Conservation (phyloP, 169 alveolate genomes). For the Plasmodium yoelii region DNA sequence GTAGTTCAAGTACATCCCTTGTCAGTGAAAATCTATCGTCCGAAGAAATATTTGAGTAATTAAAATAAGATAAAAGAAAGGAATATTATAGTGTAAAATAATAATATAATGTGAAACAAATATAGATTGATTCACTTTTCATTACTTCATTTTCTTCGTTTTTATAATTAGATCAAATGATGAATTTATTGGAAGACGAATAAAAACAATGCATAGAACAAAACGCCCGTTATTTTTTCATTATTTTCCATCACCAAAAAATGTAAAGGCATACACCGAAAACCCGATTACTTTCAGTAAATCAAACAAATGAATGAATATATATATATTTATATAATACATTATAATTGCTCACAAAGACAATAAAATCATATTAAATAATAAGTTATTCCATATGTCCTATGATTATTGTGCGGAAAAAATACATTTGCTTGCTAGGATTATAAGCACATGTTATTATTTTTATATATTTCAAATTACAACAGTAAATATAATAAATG, state of each 20-base stretch:
- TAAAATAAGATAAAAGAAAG: slow-evolving; percentile 5
- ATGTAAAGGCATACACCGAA: slow-evolving; percentile 69
- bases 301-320: neutral
- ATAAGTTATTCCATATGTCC: no score
- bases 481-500: slow-evolving; percentile 48
- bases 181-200: slow-evolving; percentile 61
- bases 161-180: slow-evolving; percentile 38
- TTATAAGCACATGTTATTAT: no score
- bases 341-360: neutral
- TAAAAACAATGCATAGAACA: slow-evolving; percentile 66
- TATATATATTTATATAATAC: neutral
- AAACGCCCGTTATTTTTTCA: slow-evolving; percentile 73
- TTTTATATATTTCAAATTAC: neutral
- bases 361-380: no score
- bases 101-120: neutral
- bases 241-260: slow-evolving; percentile 72
- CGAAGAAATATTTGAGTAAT: slow-evolving; percentile 55
- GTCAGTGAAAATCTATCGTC: slow-evolving; percentile 45
- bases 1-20: slow-evolving; percentile 61
- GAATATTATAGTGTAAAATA: neutral
- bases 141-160: slow-evolving; percentile 1
- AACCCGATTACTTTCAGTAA: slow-evolving; percentile 73
- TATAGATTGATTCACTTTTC: neutral
- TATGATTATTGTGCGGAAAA: slow-evolving; percentile 3
- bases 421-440: neutral